Evolutionary conservation across 306 rosid genomes (phyloP).

Genomic region (Hippophae rhamnoides): DNA sequence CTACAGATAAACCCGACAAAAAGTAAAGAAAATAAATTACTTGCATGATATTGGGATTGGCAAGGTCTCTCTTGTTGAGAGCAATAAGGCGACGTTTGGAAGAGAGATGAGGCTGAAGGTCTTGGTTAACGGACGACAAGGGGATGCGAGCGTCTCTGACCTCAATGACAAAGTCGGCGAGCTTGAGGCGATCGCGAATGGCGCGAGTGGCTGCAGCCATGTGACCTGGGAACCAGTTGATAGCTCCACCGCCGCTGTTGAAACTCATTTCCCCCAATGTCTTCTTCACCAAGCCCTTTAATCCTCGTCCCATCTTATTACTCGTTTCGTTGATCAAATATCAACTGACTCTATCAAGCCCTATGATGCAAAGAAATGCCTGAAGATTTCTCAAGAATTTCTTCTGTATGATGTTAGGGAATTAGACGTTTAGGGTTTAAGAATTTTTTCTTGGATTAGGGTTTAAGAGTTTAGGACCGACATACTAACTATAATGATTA

Average conservation of each 20-base stretch:
- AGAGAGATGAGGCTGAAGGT: conserved; percentile 60
- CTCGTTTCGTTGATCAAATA: too few relatives aligned
- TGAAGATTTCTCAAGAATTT: too few relatives aligned
- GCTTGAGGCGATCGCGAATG: conserved; percentile 61
- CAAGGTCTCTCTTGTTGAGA: conserved; percentile 76
- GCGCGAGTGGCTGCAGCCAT: conserved; percentile 88
- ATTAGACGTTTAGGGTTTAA: too few relatives aligned
- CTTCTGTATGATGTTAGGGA: too few relatives aligned
- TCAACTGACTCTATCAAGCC: too few relatives aligned
- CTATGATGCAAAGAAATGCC: too few relatives aligned
- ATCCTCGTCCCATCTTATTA: conserved; percentile 13
- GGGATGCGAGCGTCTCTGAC: conserved; percentile 86
- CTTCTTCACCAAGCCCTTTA: conserved; percentile 48
- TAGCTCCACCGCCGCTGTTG: conserved; percentile 56
- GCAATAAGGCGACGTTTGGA: conserved; percentile 65
- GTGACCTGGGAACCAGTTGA: conserved; percentile 94
- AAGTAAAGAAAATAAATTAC: conserved; percentile 18
- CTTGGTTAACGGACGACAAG: conserved; percentile 58
- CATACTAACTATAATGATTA: too few relatives aligned
- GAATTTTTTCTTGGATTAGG: too few relatives aligned
- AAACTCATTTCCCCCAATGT: conserved; percentile 72
- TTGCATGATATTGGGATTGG: conserved; percentile 80
- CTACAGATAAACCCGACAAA: background rate
- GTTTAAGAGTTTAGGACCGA: too few relatives aligned
- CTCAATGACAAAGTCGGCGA: conserved; percentile 76